Evolutionary conservation across 1,139 yeast species (phyloP), one percentile per base, ranked within the genome.

Genomic region (Magnusiomyces paraingens): DNA sequence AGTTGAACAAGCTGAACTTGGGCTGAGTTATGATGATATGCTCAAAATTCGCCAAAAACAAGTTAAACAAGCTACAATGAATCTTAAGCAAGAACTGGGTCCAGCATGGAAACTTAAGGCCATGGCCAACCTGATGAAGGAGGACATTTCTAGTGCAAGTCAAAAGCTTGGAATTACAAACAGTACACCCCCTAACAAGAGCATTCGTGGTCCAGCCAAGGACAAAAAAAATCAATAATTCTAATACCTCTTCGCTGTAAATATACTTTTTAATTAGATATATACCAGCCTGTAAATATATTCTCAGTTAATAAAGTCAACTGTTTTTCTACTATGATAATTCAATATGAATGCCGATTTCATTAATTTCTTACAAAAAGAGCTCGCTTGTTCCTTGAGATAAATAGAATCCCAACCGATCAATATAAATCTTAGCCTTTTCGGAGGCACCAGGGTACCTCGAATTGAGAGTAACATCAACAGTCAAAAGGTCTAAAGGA

Each of bases 1-100:
- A 0, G 66, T 87, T 21, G 85, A 83, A 20, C 86, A 79, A 56
- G 90, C 94, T 2, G 93, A 86, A 67, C 82, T 81, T 48, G 93
- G 93, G 0, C 74, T 84, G 55, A 82, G 86, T 2, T 83, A 84
- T 62, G 91, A 86, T 59, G 79, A 76, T 54, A 66, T 66, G 59
- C 56, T 70, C 52, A 61, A 64, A 56, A 61, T 66, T 49, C 62
- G 62, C 53, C 58, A 61, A 58, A 62, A 65, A 50, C 64, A 64
- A 44, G 64, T 62, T 22, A 66, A 67, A 53, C 59, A 63, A 56
- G 59, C 62, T 54, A 63, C 67, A 57, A 62, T 66, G 17, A 70
- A 70, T 58, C 64, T 70, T 38, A 62, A 72, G 44, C 61, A 70
- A 42, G 71, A 70, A 54, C 58, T 69, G 41, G 73, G 73, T 3